Conservation (phyloP, 441 rosid genomes). For the Gossypium gossypioides region DNA sequence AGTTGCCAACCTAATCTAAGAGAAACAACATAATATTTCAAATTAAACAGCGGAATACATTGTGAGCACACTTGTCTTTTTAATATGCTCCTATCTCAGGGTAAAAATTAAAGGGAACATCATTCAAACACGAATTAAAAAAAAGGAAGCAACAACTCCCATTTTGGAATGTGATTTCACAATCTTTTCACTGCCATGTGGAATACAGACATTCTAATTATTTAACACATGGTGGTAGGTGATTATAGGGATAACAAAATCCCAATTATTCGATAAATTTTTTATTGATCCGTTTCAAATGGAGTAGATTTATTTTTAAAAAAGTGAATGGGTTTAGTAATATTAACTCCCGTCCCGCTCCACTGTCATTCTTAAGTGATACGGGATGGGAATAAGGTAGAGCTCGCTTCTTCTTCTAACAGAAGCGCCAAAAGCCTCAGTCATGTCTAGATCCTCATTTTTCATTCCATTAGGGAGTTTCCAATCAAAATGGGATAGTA, state of each 20-base stretch:
- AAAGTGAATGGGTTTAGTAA: no score
- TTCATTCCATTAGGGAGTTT: slow-evolving; percentile 20
- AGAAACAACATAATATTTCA: no score
- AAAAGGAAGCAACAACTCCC: background rate
- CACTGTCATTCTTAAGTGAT: background rate
- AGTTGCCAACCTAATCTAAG: no score
- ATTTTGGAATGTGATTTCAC: background rate
- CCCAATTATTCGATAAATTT: no score
- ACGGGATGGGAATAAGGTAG: slow-evolving; percentile 5
- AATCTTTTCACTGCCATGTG: background rate
- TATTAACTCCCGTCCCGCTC: no score
- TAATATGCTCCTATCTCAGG: background rate
- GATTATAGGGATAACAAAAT: no score
- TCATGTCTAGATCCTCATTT: slow-evolving; percentile 25
- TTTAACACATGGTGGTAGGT: background rate
- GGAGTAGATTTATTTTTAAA: no score
- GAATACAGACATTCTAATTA: background rate
- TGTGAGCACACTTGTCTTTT: no score
- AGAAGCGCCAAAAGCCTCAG: background rate
- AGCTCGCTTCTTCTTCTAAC: background rate
- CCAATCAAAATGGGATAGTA: slow-evolving; percentile 39
- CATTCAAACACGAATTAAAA: background rate
- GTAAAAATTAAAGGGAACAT: background rate
- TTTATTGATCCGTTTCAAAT: no score
- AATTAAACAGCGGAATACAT: no score